A percentile compares a stretch with the other conserved stretches of the same genome.
These are phyloP conservation scores for Crataegus laevigata DNA, from an alignment of 306 rosid genomes.

Conservation along the genomic window DNA sequence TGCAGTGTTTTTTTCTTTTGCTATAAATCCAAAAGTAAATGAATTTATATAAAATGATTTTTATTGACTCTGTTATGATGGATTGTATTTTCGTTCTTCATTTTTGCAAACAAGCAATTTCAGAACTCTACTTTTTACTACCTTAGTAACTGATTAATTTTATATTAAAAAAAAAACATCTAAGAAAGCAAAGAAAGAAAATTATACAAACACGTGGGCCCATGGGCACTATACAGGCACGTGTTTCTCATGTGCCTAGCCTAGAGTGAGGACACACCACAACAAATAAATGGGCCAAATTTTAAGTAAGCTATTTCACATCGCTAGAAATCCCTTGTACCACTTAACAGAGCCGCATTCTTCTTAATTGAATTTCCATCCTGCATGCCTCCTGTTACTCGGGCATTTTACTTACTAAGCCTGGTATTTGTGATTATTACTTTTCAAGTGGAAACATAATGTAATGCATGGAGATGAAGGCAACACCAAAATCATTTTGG, in stretches of 20 bases:
- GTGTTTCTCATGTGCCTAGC: too few species aligned
- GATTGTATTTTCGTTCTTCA: background rate
- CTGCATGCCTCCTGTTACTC: background rate
- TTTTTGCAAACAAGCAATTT: background rate
- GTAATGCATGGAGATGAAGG: background rate
- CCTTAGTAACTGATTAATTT: too few species aligned
- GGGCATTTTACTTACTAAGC: background rate
- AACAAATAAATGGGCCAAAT: too few species aligned
- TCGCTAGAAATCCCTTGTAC: background rate
- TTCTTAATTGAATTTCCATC: background rate
- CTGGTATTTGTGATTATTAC: background rate
- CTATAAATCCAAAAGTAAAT: too few species aligned
- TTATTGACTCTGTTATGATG: background rate
- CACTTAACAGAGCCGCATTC: background rate
- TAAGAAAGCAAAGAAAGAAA: too few species aligned
- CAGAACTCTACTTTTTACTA: too few species aligned
- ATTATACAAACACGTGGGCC: too few species aligned
- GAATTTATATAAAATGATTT: too few species aligned
- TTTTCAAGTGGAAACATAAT: background rate
- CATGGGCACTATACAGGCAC: too few species aligned
- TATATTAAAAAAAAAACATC: too few species aligned
- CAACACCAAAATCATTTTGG: background rate
- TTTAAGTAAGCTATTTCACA: background rate
- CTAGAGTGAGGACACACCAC: too few species aligned
- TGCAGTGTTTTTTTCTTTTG: background rate